Evolutionary conservation across 1,284 basidiomycete species (phyloP).

Genomic region (Apiotrichum montevideense): DNA sequence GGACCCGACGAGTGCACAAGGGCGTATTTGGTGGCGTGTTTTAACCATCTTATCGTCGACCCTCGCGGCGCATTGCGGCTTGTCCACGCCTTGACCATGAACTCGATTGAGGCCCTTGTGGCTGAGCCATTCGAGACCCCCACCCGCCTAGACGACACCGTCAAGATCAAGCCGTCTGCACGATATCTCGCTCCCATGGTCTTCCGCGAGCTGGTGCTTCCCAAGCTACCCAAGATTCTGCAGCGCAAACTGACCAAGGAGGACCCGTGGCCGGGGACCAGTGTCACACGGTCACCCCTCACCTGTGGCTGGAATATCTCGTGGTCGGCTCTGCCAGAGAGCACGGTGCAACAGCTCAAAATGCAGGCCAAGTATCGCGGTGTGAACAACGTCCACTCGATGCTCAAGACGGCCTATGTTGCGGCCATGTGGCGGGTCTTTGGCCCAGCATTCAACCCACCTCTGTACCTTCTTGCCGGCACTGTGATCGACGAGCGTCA

Average conservation of each 20-base stretch:
- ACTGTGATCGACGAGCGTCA: conserved; percentile 20
- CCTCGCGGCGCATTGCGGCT: conserved; percentile 3
- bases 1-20: conserved; percentile 25
- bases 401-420: conserved; percentile 25
- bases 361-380: conserved; percentile 14
- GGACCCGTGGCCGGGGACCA: conserved; percentile 24
- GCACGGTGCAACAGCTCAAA: conserved; percentile 19
- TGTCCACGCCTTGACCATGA: conserved; percentile 2
- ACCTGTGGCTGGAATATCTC: conserved; percentile 11
- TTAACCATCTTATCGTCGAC: conserved; percentile 7
- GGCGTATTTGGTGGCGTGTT: conserved; percentile 4
- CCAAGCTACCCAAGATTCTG: conserved; percentile 28
- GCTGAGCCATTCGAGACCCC: conserved; percentile 4
- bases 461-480: neutral
- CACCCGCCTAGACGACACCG: conserved; percentile 22
- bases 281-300: conserved; percentile 5
- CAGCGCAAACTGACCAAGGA: conserved; percentile 16
- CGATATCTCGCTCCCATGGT: conserved; percentile 22
- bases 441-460: neutral
- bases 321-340: conserved; percentile 15
- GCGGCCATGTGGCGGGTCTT: conserved; percentile 23
- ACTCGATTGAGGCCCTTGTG: conserved; percentile 1
- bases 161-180: conserved; percentile 18
- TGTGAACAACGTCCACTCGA: conserved; percentile 29
- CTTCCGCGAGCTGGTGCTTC: conserved; percentile 27